Conservation (phyloP, 2,329 filamentous ascomycete species). For the Hypocrella siamensis region DNA sequence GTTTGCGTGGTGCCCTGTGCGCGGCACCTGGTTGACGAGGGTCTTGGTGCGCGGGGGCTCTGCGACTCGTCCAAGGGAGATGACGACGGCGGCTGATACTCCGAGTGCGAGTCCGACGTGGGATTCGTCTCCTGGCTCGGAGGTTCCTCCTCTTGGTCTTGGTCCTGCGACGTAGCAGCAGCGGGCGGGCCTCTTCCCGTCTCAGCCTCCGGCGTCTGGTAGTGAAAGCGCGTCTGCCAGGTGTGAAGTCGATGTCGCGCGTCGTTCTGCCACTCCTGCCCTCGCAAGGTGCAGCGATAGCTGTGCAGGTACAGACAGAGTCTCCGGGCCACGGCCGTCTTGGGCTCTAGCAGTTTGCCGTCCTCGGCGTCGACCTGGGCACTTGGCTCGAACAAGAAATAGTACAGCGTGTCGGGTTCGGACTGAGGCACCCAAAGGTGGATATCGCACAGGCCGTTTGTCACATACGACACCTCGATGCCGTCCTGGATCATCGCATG, state of each 20-base stretch:
- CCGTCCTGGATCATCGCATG: constrained; percentile 4
- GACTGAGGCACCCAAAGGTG: background rate
- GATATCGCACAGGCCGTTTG: constrained; percentile 1
- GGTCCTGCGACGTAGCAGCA: background rate
- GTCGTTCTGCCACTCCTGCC: background rate
- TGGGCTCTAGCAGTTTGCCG: background rate
- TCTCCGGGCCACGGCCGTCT: background rate
- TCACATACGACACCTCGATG: constrained; percentile 1
- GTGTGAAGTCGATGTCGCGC: background rate
- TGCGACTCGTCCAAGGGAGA: background rate
- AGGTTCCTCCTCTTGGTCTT: background rate
- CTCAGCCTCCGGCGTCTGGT: background rate
- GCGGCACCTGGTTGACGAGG: background rate
- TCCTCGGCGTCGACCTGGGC: background rate
- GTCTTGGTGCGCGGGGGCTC: background rate
- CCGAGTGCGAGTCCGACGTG: background rate
- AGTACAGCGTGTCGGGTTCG: background rate
- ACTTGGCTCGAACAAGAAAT: background rate
- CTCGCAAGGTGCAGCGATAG: background rate
- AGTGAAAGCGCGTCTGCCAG: background rate
- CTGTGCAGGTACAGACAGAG: background rate
- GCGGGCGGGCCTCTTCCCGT: background rate
- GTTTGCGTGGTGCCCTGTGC: background rate
- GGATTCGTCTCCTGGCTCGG: background rate
- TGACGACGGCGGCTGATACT: constrained; percentile 1